Percentiles rank a stretch among this genome's conserved stretches.
These are phyloP conservation scores for Auricularia auricula-judae DNA, from an alignment of 768 basidiomycete genomes.

Conservation along the genomic window DNA sequence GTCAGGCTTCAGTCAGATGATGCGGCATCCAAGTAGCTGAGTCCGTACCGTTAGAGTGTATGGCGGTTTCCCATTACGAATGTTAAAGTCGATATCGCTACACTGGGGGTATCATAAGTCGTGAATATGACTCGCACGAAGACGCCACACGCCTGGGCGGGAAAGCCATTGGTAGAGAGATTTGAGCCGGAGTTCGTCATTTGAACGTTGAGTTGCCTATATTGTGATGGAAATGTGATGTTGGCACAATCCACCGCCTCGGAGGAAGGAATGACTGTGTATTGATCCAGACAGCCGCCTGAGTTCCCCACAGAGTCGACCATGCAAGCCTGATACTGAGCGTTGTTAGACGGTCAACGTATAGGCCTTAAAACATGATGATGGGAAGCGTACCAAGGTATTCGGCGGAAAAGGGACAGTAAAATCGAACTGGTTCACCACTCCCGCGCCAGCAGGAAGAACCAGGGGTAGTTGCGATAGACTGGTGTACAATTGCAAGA, in stretches of 20 bases:
- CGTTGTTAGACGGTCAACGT: neutral
- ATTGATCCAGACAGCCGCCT: neutral
- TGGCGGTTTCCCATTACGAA: neutral
- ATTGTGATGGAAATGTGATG: too few species aligned
- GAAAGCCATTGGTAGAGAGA: neutral
- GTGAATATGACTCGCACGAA: neutral
- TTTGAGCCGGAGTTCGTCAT: too few species aligned
- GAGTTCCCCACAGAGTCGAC: neutral
- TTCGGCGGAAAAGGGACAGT: neutral
- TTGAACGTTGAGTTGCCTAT: too few species aligned
- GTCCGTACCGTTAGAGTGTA: neutral
- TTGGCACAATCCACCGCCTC: neutral
- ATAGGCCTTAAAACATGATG: too few species aligned
- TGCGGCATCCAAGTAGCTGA: neutral
- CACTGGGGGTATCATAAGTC: neutral
- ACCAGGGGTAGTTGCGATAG: too few species aligned
- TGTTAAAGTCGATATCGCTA: neutral
- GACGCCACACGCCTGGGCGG: neutral
- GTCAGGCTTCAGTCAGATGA: neutral
- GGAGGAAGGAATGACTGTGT: neutral
- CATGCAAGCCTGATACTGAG: neutral
- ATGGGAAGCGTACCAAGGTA: neutral
- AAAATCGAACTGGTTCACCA: too few species aligned
- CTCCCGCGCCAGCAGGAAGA: too few species aligned
- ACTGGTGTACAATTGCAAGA: too few species aligned